Evolutionary conservation across 192 early-diverging fungal species (phyloP).

Genomic region (Linnemannia schmuckeri): DNA sequence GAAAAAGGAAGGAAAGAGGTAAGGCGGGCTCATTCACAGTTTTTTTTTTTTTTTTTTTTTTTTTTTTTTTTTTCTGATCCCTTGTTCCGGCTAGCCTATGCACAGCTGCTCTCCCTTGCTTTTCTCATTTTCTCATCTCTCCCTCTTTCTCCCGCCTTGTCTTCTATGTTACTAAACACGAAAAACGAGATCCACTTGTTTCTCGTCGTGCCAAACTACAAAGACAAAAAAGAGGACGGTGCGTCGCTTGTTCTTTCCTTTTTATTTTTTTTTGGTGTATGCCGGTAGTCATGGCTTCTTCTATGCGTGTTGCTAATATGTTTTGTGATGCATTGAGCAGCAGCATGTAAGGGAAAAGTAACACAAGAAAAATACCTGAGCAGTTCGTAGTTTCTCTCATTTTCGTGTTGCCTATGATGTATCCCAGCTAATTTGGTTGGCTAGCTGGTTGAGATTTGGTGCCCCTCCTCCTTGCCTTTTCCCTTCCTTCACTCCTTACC

Average conservation of each 20-base stretch:
- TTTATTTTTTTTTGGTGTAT: background rate
- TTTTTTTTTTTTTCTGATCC: background rate
- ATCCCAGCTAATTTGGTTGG: background rate
- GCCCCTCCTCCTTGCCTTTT: conserved; percentile 11
- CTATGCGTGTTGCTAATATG: background rate
- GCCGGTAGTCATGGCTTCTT: background rate
- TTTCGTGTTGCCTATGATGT: background rate
- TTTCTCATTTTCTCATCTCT: background rate
- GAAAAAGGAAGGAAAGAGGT: conserved; percentile 18
- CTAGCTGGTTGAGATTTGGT: background rate
- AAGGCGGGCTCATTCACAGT: conserved; percentile 27
- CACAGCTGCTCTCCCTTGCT: background rate
- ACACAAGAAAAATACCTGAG: conserved; percentile 5
- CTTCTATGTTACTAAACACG: background rate
- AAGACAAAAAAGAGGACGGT: background rate
- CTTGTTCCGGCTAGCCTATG: conserved; percentile 1
- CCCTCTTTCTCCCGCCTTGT: background rate
- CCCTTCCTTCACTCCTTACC: background rate
- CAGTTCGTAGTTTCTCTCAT: background rate
- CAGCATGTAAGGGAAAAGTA: background rate
- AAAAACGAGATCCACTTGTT: background rate
- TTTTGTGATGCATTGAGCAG: background rate
- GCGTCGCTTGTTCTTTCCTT: background rate
- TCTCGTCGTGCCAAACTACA: background rate
- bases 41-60: background rate